These are phyloP conservation scores for Podospora sp. DNA, from an alignment of 495 filamentous ascomycete genomes.

Conservation along the genomic window DNA sequence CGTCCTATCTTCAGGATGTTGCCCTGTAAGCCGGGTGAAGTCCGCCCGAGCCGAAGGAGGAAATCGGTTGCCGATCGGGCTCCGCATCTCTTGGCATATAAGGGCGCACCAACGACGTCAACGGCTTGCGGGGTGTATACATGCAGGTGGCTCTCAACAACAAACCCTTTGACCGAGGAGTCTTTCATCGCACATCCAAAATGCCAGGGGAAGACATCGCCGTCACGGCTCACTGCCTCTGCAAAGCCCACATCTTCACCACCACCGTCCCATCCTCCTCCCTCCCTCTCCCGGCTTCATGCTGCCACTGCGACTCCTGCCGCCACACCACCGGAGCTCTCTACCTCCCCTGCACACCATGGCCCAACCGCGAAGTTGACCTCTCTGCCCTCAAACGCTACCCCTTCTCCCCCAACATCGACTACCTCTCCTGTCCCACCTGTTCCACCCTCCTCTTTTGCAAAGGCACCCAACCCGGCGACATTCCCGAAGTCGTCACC, in stretches of 20 bases:
- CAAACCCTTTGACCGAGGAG: not conserved
- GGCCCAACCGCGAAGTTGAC: constrained; percentile 7
- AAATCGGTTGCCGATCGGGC: not conserved
- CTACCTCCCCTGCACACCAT: not conserved
- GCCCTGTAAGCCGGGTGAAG: not conserved
- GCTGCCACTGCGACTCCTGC: constrained; percentile 14
- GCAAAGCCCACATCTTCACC: constrained; percentile 6
- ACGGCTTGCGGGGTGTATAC: not conserved
- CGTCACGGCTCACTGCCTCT: constrained; percentile 9
- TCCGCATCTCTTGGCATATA: not conserved
- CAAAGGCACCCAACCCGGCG: not conserved
- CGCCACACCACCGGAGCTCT: constrained; percentile 6
- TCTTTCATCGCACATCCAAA: too few relatives aligned
- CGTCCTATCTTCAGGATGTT: not conserved
- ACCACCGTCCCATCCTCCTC: not conserved
- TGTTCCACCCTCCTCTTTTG: constrained; percentile 6
- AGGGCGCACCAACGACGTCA: not conserved
- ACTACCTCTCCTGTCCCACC: constrained; percentile 10
- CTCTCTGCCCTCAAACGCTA: not conserved
- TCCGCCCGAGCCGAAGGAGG: not conserved
- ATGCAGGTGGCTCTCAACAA: not conserved
- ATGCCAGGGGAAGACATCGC: not conserved
- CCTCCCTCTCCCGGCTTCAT: not conserved
- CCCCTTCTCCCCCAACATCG: constrained; percentile 1
- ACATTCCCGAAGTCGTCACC: not conserved